Evolutionary conservation across 495 filamentous ascomycete genomes (phyloP).

Genomic region (Niebla homalea): DNA sequence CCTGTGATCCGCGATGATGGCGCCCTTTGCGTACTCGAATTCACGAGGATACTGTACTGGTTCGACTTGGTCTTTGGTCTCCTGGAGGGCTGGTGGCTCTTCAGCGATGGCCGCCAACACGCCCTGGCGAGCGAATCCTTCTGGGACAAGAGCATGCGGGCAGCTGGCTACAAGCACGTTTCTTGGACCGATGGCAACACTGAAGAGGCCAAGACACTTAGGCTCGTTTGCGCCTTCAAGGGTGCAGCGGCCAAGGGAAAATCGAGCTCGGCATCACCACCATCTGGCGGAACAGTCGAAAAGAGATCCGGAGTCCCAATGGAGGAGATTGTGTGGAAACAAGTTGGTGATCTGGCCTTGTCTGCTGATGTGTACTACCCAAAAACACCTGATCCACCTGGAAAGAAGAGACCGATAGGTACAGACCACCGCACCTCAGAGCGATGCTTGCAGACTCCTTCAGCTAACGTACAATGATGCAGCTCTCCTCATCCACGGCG

Average conservation of each 20-base stretch:
- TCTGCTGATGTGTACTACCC: slow-evolving; percentile 34
- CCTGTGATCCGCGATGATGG: slow-evolving; percentile 29
- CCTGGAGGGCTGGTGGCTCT: slow-evolving; percentile 39
- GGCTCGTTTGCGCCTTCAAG: slow-evolving; percentile 16
- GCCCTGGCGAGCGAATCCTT: slow-evolving; percentile 14
- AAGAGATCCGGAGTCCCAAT: slow-evolving; percentile 3
- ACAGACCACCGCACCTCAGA: neutral
- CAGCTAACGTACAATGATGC: neutral
- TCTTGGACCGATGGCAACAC: slow-evolving; percentile 23
- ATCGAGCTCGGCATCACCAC: neutral
- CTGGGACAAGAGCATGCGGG: slow-evolving; percentile 24
- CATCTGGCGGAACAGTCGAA: neutral
- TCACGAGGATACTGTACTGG: slow-evolving; percentile 28
- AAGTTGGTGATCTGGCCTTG: slow-evolving; percentile 17
- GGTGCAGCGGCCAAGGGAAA: neutral
- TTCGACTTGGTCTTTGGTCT: slow-evolving; percentile 34
- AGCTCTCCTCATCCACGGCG: slow-evolving; percentile 48
- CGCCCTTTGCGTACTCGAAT: slow-evolving; percentile 30
- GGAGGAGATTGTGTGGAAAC: slow-evolving; percentile 26
- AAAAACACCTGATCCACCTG: slow-evolving; percentile 6
- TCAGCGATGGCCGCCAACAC: slow-evolving; percentile 31
- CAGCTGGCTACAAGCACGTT: slow-evolving; percentile 24
- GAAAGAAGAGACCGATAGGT: neutral
- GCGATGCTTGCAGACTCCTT: neutral
- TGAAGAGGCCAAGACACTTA: slow-evolving; percentile 17